phyloP scores from a whole-genome alignment of 495 filamentous ascomycete species.

The Halenospora varia region DNA sequence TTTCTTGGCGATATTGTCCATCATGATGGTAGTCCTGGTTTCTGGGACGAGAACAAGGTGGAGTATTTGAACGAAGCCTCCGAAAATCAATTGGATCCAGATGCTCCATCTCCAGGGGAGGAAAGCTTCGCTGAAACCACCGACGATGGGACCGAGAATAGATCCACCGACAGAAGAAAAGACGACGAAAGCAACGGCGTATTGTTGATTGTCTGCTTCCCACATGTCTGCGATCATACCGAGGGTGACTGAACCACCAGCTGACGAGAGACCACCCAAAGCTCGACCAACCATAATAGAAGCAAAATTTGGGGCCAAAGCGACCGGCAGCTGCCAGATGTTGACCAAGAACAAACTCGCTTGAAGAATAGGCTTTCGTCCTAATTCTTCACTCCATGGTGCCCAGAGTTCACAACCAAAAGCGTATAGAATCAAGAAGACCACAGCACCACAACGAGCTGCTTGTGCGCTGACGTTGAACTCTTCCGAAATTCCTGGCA shows the following conservation, averaged over 20 bases:
- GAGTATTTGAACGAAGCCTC: conserved; percentile 57
- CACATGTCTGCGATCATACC: conserved; percentile 83
- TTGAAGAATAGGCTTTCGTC: conserved; percentile 71
- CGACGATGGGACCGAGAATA: conserved; percentile 72
- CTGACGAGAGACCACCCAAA: conserved; percentile 67
- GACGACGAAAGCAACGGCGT: conserved; percentile 70
- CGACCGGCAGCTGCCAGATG: conserved; percentile 70
- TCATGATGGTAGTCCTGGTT: conserved; percentile 61
- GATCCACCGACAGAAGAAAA: conserved; percentile 74
- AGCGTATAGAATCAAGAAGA: conserved; percentile 70
- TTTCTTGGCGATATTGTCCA: conserved; percentile 63
- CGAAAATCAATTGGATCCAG: conserved; percentile 78
- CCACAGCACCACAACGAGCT: conserved; percentile 60
- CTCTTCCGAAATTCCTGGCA: conserved; percentile 54
- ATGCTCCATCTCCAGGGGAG: conserved; percentile 74
- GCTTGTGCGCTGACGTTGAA: conserved; percentile 62
- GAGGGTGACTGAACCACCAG: conserved; percentile 75
- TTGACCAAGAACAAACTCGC: conserved; percentile 67
- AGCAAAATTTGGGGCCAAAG: conserved; percentile 63
- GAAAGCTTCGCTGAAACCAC: conserved; percentile 67
- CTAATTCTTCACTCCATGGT: conserved; percentile 76
- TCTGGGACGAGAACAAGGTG: conserved; percentile 68
- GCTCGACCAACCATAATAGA: conserved; percentile 62
- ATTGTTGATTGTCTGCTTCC: conserved; percentile 68
- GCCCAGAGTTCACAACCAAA: conserved; percentile 84